phyloP scores from a whole-genome alignment of 768 basidiomycete genomes.

The Neoboletus subvelutipes region DNA sequence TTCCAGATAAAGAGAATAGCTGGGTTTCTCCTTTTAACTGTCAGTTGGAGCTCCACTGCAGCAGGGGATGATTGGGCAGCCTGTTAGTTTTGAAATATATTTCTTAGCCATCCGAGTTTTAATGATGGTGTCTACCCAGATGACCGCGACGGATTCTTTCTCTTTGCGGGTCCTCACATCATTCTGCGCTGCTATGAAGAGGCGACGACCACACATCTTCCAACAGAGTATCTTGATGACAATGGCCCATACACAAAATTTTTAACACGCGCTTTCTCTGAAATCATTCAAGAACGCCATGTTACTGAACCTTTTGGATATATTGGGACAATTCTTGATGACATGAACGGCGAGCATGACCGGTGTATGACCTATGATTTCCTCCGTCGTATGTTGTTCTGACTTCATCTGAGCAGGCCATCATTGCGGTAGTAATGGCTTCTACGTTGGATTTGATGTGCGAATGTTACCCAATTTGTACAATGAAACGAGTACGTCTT shows the following conservation, averaged over 20 bases:
- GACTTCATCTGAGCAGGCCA: background rate
- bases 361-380: background rate
- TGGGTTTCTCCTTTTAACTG: background rate
- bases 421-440: background rate
- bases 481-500: slow-evolving; percentile 3
- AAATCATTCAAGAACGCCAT: background rate
- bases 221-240: background rate
- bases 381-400: background rate
- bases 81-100: background rate
- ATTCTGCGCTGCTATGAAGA: slow-evolving; percentile 10
- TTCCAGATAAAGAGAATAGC: background rate
- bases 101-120: background rate
- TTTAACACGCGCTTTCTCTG: background rate
- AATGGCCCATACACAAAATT: background rate
- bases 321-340: background rate
- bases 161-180: slow-evolving; percentile 12
- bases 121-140: background rate
- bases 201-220: background rate
- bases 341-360: background rate
- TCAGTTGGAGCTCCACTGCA: background rate
- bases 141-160: slow-evolving; percentile 1
- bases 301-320: background rate
- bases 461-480: background rate
- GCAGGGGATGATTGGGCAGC: background rate
- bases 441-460: background rate